Conservation (phyloP, 2,329 filamentous ascomycete genomes). For the Fusarium cicatricum region DNA sequence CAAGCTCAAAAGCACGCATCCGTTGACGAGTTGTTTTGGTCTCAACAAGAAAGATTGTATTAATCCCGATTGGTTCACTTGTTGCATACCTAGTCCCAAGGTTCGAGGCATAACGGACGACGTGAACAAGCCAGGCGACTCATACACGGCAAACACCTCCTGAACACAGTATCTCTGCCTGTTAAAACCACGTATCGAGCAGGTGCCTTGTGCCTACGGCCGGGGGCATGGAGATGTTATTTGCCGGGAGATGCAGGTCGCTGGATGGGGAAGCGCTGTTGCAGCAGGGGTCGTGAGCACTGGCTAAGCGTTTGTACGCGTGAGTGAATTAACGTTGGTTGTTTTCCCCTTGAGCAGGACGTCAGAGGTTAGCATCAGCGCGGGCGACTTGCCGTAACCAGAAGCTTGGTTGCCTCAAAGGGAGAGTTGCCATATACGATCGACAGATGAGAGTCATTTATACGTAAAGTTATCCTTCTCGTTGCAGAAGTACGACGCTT, state of each 20-base stretch:
- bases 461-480: neutral
- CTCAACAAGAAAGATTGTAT: neutral
- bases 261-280: constrained; percentile 36
- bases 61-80: neutral
- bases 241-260: constrained; percentile 39
- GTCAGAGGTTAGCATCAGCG: neutral
- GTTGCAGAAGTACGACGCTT: neutral
- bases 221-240: constrained; percentile 14
- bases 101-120: neutral
- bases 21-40: neutral
- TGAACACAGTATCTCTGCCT: neutral
- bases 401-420: neutral
- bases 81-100: neutral
- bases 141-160: constrained; percentile 6
- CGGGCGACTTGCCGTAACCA: neutral
- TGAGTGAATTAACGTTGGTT: too few relatives aligned
- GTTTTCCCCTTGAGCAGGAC: too few relatives aligned
- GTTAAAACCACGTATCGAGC: constrained; percentile 2
- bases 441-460: neutral
- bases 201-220: constrained; percentile 32
- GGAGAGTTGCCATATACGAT: neutral
- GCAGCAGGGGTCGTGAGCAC: constrained; percentile 24
- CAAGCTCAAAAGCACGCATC: neutral
- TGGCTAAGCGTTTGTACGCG: neutral
- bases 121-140: constrained; percentile 14